These are phyloP conservation scores for Yamadazyma jaroonii DNA, from an alignment of 1,139 yeast genomes.

Conservation along the genomic window DNA sequence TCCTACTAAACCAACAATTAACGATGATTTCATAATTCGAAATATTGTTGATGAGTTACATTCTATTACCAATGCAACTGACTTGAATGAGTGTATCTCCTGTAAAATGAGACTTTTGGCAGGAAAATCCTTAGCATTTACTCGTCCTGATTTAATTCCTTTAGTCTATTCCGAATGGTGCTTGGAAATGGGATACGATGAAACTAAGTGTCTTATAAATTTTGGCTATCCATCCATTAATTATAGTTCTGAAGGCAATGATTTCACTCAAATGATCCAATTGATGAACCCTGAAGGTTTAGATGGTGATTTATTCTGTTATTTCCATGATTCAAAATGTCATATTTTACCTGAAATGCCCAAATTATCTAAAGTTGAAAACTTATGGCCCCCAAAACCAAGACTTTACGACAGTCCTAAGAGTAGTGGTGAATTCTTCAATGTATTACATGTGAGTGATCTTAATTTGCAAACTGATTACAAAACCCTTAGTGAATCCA, in stretches of 20 bases:
- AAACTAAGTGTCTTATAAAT: constrained; percentile 19
- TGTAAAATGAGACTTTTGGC: constrained; percentile 39
- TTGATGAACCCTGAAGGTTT: constrained; percentile 45
- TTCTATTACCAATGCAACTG: constrained; percentile 19
- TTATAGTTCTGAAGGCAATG: constrained; percentile 23
- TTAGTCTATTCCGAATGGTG: constrained; percentile 44
- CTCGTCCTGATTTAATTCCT: constrained; percentile 43
- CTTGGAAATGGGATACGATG: constrained; percentile 30
- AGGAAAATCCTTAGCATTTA: constrained; percentile 38
- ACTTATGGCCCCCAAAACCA: constrained; percentile 40
- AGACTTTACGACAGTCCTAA: constrained; percentile 27
- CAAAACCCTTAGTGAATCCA: constrained; percentile 24
- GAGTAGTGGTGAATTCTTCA: constrained; percentile 14
- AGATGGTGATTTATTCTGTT: constrained; percentile 56
- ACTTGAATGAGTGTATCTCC: constrained; percentile 29
- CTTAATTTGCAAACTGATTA: constrained; percentile 25
- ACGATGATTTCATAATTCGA: constrained; percentile 16
- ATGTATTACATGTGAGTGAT: constrained; percentile 30
- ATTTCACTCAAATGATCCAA: constrained; percentile 45
- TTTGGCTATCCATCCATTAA: constrained; percentile 21
- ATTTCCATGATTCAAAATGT: constrained; percentile 39
- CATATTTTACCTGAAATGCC: constrained; percentile 47
- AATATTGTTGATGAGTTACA: constrained; percentile 18
- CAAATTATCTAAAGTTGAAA: constrained; percentile 27
- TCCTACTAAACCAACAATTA: background rate